Evolutionary conservation across 352 stramenopile genomes (phyloP).

Genomic region (Pilasporangium apinafurcum): DNA sequence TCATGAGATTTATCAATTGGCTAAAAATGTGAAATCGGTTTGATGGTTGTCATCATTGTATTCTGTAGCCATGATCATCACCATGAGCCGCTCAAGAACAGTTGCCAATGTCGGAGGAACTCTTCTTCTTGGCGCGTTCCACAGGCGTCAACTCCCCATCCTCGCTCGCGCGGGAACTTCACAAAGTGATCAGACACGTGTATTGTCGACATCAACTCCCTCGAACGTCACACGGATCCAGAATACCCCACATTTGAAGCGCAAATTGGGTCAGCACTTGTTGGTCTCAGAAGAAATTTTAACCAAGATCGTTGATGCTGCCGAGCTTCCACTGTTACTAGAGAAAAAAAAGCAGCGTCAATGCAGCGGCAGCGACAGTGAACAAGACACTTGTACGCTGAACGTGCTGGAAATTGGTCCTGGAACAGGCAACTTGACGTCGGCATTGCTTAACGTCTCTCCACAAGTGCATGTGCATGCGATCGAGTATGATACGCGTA

Average conservation of each 20-base stretch:
- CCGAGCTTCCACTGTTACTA: constrained; percentile 30
- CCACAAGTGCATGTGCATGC: constrained; percentile 46
- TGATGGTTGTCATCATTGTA: no score
- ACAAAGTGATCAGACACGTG: not conserved
- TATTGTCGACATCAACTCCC: not conserved
- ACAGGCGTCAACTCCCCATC: no score
- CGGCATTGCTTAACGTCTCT: constrained; percentile 46
- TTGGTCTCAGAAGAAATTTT: constrained; percentile 61
- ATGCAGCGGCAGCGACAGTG: not conserved
- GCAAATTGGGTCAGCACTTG: constrained; percentile 79
- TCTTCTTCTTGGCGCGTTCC: no score
- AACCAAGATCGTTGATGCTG: constrained; percentile 53
- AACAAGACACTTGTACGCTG: constrained; percentile 6
- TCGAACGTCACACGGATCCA: constrained; percentile 39
- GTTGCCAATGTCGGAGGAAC: no score
- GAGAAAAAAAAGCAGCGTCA: constrained; percentile 7
- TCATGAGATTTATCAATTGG: no score
- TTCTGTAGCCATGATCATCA: no score
- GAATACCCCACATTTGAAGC: constrained; percentile 67
- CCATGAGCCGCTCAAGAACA: no score
- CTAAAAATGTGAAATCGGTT: no score
- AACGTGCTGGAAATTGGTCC: constrained; percentile 82
- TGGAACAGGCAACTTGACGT: constrained; percentile 82
- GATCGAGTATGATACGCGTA: constrained; percentile 73
- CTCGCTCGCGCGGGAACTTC: no score